These are phyloP conservation scores for Exsudoporus frostii DNA, from an alignment of 768 basidiomycete species.

Conservation along the genomic window DNA sequence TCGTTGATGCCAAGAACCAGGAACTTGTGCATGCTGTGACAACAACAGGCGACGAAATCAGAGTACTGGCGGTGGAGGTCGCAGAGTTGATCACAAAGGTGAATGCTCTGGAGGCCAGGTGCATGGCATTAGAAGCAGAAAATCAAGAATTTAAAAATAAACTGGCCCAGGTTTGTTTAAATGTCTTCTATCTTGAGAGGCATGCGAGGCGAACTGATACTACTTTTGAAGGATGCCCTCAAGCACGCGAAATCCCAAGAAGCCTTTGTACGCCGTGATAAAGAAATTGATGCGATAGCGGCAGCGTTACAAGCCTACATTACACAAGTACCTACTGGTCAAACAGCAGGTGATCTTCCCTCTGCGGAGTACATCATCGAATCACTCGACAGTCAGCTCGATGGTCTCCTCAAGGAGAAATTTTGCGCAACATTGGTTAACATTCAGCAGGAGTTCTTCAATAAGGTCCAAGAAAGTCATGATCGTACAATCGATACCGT, in stretches of 20 bases:
- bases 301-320: conserved; percentile 32
- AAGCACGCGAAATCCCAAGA: conserved; percentile 12
- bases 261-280: conserved; percentile 17
- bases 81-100: conserved; percentile 32
- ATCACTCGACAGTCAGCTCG: conserved; percentile 23
- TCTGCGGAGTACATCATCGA: conserved; percentile 31
- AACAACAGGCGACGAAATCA: conserved; percentile 29
- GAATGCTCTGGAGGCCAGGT: conserved; percentile 21
- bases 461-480: conserved; percentile 21
- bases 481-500: conserved; percentile 21
- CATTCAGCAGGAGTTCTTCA: conserved; percentile 25
- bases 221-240: conserved; percentile 11
- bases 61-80: conserved; percentile 29
- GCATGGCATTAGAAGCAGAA: conserved; percentile 24
- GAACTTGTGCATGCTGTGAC: conserved; percentile 14
- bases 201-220: neutral
- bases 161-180: conserved; percentile 25
- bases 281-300: conserved; percentile 29
- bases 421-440: conserved; percentile 17
- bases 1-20: conserved; percentile 24
- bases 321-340: conserved; percentile 22
- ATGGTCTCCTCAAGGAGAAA: conserved; percentile 25
- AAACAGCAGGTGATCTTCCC: conserved; percentile 16
- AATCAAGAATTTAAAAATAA: conserved; percentile 26
- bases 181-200: neutral